phyloP scores from a whole-genome alignment of 768 basidiomycete species.

The Serendipita vermifera region DNA sequence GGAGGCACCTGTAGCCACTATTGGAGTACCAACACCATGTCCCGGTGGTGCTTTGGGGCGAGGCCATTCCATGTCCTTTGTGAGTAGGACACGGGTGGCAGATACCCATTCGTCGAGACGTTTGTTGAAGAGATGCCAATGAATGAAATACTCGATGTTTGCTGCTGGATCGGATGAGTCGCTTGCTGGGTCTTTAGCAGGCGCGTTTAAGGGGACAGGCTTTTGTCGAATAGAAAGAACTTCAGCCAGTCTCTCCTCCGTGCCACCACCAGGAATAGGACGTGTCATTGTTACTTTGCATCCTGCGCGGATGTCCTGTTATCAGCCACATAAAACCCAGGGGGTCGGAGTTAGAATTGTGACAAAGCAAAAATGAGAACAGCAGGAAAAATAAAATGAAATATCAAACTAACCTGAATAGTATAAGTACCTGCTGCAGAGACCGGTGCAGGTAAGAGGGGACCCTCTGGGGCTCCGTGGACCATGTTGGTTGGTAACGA shows the following conservation, averaged over 20 bases:
- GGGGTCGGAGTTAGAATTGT: neutral
- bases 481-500: conserved; percentile 11
- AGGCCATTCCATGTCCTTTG: conserved; percentile 88
- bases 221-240: conserved; percentile 90
- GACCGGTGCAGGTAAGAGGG: conserved; percentile 44
- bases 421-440: conserved; percentile 63
- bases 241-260: conserved; percentile 89
- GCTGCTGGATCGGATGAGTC: conserved; percentile 40
- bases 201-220: conserved; percentile 44
- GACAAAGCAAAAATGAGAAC: conserved; percentile 8
- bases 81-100: conserved; percentile 71
- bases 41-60: conserved; percentile 62
- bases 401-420: conserved; percentile 45
- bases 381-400: conserved; percentile 13
- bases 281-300: conserved; percentile 92
- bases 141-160: conserved; percentile 89
- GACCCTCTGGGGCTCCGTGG: conserved; percentile 20
- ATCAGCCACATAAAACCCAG: neutral
- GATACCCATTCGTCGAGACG: conserved; percentile 96
- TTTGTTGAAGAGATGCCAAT: conserved; percentile 99
- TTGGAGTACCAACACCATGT: conserved; percentile 19
- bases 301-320: conserved; percentile 74
- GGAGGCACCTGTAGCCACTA: conserved; percentile 29
- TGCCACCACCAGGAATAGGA: conserved; percentile 54
- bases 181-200: conserved; percentile 31